A percentile compares a stretch with the other conserved stretches of the same genome.
phyloP scores from a whole-genome alignment of 116 monocot genomes.

The Iris pallida region DNA sequence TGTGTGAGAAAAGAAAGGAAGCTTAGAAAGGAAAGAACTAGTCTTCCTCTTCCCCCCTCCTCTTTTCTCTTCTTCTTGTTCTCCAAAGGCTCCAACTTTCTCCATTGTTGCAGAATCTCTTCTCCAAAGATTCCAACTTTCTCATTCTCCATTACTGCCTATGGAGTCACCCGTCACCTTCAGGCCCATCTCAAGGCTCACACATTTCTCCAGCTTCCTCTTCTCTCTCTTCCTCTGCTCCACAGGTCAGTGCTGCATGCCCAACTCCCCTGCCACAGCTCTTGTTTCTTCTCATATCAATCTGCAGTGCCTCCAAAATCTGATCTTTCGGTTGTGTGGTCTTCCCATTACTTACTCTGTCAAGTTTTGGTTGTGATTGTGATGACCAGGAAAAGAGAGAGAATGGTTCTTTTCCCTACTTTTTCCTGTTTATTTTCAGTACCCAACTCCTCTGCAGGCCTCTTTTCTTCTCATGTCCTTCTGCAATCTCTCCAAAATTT shows the following conservation, averaged over 20 bases:
- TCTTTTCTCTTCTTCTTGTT: background rate
- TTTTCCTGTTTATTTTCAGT: no score
- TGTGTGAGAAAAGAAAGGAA: no score
- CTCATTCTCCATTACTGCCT: no score
- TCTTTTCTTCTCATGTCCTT: background rate
- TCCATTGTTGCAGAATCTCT: background rate
- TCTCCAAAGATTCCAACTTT: background rate
- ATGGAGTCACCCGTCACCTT: slow-evolving; percentile 6
- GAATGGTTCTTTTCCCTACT: no score
- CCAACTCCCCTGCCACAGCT: no score
- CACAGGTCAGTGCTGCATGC: background rate
- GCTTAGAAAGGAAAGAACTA: background rate
- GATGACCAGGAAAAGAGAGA: no score
- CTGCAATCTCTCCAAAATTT: background rate
- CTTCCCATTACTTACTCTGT: no score
- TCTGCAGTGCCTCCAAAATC: no score
- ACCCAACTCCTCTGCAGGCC: background rate
- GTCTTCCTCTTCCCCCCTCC: background rate
- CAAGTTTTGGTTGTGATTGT: no score
- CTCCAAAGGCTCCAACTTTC: background rate
- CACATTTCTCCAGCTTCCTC: background rate
- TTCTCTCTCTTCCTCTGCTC: background rate
- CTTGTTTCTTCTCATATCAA: no score
- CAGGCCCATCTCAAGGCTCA: background rate
- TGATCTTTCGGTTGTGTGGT: no score